Base-by-base conservation (phyloP, 2,329 filamentous ascomycete genomes). In the Fusarium oligoseptatum region DNA sequence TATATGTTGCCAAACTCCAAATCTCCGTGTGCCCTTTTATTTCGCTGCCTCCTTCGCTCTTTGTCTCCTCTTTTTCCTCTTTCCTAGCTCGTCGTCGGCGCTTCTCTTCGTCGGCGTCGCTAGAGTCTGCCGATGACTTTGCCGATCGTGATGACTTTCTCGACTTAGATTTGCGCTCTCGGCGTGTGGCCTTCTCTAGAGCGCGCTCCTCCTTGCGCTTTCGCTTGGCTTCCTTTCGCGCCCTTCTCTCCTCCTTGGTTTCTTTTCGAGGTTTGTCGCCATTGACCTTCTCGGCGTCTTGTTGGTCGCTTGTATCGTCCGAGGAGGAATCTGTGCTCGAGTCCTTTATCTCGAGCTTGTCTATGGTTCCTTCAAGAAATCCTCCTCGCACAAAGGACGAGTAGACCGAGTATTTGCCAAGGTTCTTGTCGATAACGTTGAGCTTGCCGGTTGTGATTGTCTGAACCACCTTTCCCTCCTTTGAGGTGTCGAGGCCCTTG, bases 321-420 rank as follows among this genome's bases (percentile, higher is more conserved):
- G 77, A 74, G 15, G 77, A 79, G 1, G 79, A 79, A 10, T 79
- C 76, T 32, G 61, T 67, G 60, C 78, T 80, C 37, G 76, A 78
- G 34, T 77, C 77, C 77, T 78, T 75, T 65, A 75, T 70, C 69
- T 77, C 58, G 11, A 79, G 61, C 14, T 76, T 75, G 15, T 79
- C 78, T 37, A 94, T 83, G 3, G 95, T 97, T 3, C 95, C 95
- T 45, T 90, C 87, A 66, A 98, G 86, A 24, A 91, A 86, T 64
- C 95, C 93, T 10, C 97, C 97, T 73, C 90, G 91, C 27, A 98
- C 94, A 81, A 99, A 98, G 60, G 91, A 92, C 10, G 92, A 90
- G 81, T 98, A 98, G 9, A 98, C 85, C 0, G 90, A 92, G 83
- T 91, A 91, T 75, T 88, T 90, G 22, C 83, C 84, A 52, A 87